Evolutionary conservation across 768 basidiomycete genomes (phyloP).

Genomic region (Crassisporium funariophilum): DNA sequence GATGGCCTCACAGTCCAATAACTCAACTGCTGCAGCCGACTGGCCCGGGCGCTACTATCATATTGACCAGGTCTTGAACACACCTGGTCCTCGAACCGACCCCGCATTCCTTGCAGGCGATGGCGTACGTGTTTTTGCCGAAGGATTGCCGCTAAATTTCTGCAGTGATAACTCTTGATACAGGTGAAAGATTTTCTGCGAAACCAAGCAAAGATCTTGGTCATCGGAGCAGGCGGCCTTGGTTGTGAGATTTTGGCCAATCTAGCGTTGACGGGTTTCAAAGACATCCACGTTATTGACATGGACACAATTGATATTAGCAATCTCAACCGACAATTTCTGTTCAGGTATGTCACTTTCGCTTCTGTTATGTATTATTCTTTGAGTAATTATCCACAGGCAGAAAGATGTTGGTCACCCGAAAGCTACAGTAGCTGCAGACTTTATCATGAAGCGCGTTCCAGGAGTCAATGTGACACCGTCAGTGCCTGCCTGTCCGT

Average conservation of each 20-base stretch:
- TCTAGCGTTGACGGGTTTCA: slow-evolving; percentile 94
- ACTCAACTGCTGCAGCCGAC: slow-evolving; percentile 29
- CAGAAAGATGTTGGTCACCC: slow-evolving; percentile 90
- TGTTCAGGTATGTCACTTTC: slow-evolving; percentile 73
- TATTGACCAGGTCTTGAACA: slow-evolving; percentile 85
- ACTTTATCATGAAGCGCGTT: slow-evolving; percentile 96
- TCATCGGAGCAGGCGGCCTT: slow-evolving; percentile 96
- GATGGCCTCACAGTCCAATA: slow-evolving; percentile 23
- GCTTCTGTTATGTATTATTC: not conserved
- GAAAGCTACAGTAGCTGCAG: slow-evolving; percentile 92
- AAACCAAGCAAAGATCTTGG: slow-evolving; percentile 86
- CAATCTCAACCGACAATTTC: slow-evolving; percentile 96
- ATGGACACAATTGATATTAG: slow-evolving; percentile 99
- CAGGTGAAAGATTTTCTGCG: slow-evolving; percentile 90
- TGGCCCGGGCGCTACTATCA: slow-evolving; percentile 71
- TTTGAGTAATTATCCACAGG: slow-evolving; percentile 39
- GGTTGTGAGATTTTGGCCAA: slow-evolving; percentile 98
- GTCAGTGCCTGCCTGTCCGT: slow-evolving; percentile 49
- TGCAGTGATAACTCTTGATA: slow-evolving; percentile 1
- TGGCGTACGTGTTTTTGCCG: slow-evolving; percentile 49
- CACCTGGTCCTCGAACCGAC: slow-evolving; percentile 88
- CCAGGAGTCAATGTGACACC: slow-evolving; percentile 96
- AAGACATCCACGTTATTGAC: slow-evolving; percentile 98
- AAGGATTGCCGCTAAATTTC: slow-evolving; percentile 7
- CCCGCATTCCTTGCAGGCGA: slow-evolving; percentile 80